A percentile compares a stretch with the other conserved stretches of the same genome.
Conservation (phyloP, 805 yeast genomes). For the Saccharomycopsis fibuligera region DNA sequence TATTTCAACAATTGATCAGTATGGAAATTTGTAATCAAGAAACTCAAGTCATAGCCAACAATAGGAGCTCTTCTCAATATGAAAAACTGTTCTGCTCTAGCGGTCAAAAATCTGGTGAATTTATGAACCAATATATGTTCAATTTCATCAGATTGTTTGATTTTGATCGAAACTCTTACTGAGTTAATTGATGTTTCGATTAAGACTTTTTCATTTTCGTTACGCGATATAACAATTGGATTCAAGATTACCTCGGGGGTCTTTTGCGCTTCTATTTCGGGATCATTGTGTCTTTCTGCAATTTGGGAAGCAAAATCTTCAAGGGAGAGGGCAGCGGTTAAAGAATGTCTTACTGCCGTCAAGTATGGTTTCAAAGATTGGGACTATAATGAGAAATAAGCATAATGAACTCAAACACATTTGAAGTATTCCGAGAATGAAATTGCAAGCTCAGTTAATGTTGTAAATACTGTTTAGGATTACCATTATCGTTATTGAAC, state of each 20-base stretch:
- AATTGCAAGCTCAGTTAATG: too few species aligned
- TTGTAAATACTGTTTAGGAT: too few species aligned
- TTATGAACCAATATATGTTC: slow-evolving; percentile 92
- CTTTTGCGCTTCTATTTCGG: slow-evolving; percentile 85
- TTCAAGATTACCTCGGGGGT: slow-evolving; percentile 81
- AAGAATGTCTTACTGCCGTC: slow-evolving; percentile 86
- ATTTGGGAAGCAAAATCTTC: slow-evolving; percentile 93
- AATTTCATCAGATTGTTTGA: slow-evolving; percentile 96
- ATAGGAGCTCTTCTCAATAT: slow-evolving; percentile 89
- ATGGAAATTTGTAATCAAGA: slow-evolving; percentile 87
- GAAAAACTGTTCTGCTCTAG: slow-evolving; percentile 91
- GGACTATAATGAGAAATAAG: too few species aligned
- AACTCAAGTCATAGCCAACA: slow-evolving; percentile 87
- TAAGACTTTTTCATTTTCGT: slow-evolving; percentile 85
- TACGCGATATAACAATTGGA: slow-evolving; percentile 85
- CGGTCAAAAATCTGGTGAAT: slow-evolving; percentile 87
- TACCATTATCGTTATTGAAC: too few species aligned
- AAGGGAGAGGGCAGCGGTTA: slow-evolving; percentile 88
- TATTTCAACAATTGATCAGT: slow-evolving; percentile 94
- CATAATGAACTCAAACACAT: too few species aligned
- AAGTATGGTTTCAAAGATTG: slow-evolving; percentile 95
- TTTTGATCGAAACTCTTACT: slow-evolving; percentile 81
- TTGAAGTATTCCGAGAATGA: too few species aligned
- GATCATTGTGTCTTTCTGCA: slow-evolving; percentile 95
- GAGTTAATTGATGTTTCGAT: slow-evolving; percentile 94